Conservation (phyloP, 75 land plant species). For the Gnetum montanum region DNA sequence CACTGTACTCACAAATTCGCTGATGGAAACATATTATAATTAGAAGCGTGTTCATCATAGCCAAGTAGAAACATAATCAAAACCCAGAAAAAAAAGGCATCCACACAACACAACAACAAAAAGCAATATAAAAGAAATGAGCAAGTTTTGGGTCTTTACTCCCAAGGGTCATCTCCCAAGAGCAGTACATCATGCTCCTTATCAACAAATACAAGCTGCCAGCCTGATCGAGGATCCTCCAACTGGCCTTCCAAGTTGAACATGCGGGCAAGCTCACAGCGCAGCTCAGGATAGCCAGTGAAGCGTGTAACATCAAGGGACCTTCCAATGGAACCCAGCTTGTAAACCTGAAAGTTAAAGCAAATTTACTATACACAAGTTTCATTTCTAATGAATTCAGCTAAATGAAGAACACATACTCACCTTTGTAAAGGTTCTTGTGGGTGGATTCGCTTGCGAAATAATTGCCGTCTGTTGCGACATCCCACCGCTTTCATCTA, state of each 20-base stretch:
- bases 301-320: conserved; percentile 47
- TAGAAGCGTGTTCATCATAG: not conserved
- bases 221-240: conserved; percentile 72
- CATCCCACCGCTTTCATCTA: conserved; percentile 54
- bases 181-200: conserved; percentile 68
- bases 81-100: not conserved
- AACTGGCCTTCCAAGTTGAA: conserved; percentile 48
- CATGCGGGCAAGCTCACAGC: conserved; percentile 43
- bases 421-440: conserved; percentile 77
- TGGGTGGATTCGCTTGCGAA: conserved; percentile 37
- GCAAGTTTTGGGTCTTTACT: too few species aligned
- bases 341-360: conserved; percentile 63
- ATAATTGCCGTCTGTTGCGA: conserved; percentile 26
- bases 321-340: conserved; percentile 49
- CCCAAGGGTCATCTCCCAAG: conserved; percentile 79
- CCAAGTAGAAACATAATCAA: not conserved
- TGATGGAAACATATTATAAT: conserved; percentile 9
- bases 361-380: conserved; percentile 4
- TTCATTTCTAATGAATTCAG: not conserved
- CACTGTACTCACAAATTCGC: conserved; percentile 78
- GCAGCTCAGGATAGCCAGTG: conserved; percentile 42
- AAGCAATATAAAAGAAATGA: too few species aligned
- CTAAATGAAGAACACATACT: not conserved
- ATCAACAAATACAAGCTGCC: conserved; percentile 78
- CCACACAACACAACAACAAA: not conserved